Base-by-base conservation (phyloP, 169 alveolate species). In the Plasmodium inui region DNA sequence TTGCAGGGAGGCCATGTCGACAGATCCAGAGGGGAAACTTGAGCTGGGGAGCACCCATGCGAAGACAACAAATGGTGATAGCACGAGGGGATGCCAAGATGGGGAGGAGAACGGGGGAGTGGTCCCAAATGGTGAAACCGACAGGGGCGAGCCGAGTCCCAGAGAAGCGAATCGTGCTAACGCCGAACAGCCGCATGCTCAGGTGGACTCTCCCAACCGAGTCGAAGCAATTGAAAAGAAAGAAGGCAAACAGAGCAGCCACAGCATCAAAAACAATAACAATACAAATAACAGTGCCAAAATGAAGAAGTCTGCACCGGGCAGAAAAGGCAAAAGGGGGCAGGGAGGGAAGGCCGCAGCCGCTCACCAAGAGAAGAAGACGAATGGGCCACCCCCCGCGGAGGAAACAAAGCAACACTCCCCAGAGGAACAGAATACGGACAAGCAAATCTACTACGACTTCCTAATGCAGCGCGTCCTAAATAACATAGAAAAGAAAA, bases 371-470 rank as follows among this genome's bases (percentile, higher is more conserved):
- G 76, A 26, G 28, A 67, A 67, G 22, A 61, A 61, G 6, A 61
- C 74, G 22, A 78, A 30, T 34, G 70, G 22, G 73, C 41, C 1
- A 79, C 46, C n/a, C 61, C 22, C 32, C 46, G 10, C 39, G 32
- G 39, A 17, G 17, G 26, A 79, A 79, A 0, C 32, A 44, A 41
- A 79, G 61, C 61, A 17, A 50, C 61, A 1, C 26, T 1, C 32
- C 6, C 26, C 67, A 8, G 30, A 76, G 80, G 70, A 37, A 30
- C 28, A 73, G 7, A 14, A 46, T 39, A 55, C 53, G 80, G 32
- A 88, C 10, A 88, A 55, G 71, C 61, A 78, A 50, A 88, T 32
- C 4, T 84, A 72, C 39, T 88, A 88, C 30, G 72, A 88, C 28
- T 76, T 17, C 12, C 74, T 88, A 34, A 32, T 88, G 41, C 44